Evolutionary conservation across 768 basidiomycete genomes (phyloP), one percentile per base, ranked within the genome.

Genomic region (Serendipita sp.): DNA sequence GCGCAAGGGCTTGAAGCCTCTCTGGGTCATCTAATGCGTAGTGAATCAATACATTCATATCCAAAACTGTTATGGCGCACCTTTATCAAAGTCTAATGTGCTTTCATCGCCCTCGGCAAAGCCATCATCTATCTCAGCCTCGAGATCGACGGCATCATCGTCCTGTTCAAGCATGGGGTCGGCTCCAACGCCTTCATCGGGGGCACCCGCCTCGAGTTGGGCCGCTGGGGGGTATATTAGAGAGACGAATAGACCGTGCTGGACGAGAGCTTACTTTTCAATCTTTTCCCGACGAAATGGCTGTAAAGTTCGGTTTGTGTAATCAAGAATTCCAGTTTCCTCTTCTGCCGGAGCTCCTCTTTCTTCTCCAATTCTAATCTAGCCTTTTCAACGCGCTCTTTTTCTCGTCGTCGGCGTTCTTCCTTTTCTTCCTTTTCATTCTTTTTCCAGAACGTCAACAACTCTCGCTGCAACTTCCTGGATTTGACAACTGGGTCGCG

Each of bases 291-390:
- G 65, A 99, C 93, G 80, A 99, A 98, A 76, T 99, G 96, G 68
- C 91, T 93, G 75, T 98, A 99, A 5, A 98, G 81, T 73, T 99
- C 96, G 2, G 96, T 98, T 74, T 98, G 95, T 65, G 91, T 97
- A 73, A 99, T 93, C 74, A 99, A 78, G 76, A 98, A 99, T 76
- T 99, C 96, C 29, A 99, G 83, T 74, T 98, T 97, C 68, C 95
- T 82, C 11, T 93, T 91, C 73, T 95, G 91, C 62, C 96, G 79
- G 44, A 93, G 88, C 11, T 89, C 87, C 74, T 99, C 96, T 45
- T 95, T 81, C 71, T 85, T 89, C 75, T 96, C 92, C 72, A 95
- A 93, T 73, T 95, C 92, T 36, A 90, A 74, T 73, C 85, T 89
- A 27, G 89, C 82, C 62, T 91, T 83, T 69, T 94, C 91, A 69